Conservation (phyloP, 1,284 basidiomycete species). For the Pholiota adiposa region DNA sequence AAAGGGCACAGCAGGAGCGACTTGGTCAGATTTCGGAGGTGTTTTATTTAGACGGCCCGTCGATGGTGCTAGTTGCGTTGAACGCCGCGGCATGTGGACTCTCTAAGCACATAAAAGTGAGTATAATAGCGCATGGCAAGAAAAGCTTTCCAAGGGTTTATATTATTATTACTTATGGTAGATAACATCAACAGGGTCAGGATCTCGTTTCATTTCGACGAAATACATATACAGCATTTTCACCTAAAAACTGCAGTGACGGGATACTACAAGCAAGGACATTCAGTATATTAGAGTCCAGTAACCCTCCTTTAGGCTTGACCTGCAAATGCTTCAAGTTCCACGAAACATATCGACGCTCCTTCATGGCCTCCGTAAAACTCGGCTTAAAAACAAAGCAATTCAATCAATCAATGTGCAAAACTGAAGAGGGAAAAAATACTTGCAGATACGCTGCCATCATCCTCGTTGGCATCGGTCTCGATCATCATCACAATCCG, state of each 20-base stretch:
- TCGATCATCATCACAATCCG: slow-evolving; percentile 11
- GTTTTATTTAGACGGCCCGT: not conserved
- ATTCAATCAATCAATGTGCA: not conserved
- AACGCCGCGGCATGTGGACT: no score
- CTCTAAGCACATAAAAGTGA: no score
- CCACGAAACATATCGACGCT: slow-evolving; percentile 7
- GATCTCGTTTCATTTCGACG: not conserved
- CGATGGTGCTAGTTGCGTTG: no score
- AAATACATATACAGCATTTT: slow-evolving; percentile 5
- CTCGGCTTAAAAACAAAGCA: slow-evolving; percentile 4
- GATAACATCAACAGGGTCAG: not conserved
- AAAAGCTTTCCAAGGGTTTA: no score
- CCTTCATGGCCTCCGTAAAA: slow-evolving; percentile 5
- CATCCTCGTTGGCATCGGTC: not conserved
- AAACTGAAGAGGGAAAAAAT: not conserved
- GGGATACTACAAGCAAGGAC: slow-evolving; percentile 7
- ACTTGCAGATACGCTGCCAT: slow-evolving; percentile 4
- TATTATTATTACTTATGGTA: no score
- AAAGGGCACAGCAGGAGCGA: not conserved
- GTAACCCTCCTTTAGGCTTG: not conserved
- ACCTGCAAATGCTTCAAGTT: slow-evolving; percentile 10
- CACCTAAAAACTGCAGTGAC: slow-evolving; percentile 3
- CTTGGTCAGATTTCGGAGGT: no score
- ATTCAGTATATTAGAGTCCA: slow-evolving; percentile 5
- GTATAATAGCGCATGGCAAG: no score